phyloP scores from a whole-genome alignment of 2,329 filamentous ascomycete genomes.

The Diaporthe australafricana region DNA sequence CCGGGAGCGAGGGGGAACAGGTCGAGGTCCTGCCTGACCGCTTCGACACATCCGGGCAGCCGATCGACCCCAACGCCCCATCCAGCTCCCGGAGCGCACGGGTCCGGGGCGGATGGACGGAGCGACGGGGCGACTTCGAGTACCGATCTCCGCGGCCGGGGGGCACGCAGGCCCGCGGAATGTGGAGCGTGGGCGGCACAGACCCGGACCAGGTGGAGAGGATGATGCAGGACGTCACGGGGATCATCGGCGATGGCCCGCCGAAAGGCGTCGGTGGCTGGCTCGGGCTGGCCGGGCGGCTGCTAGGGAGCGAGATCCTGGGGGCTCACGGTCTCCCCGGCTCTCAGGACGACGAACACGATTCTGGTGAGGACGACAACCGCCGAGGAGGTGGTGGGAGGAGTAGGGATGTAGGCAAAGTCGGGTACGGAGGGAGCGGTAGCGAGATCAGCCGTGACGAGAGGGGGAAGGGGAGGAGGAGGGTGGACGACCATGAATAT shows the following conservation, averaged over 20 bases:
- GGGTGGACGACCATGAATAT: slow-evolving; percentile 31
- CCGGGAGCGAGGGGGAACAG: slow-evolving; percentile 51
- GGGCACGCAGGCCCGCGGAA: slow-evolving; percentile 48
- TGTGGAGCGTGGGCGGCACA: slow-evolving; percentile 59
- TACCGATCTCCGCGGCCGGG: slow-evolving; percentile 43
- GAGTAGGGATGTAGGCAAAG: background rate
- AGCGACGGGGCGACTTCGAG: slow-evolving; percentile 56
- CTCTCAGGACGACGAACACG: slow-evolving; percentile 24
- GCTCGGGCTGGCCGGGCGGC: slow-evolving; percentile 44
- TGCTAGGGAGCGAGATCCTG: slow-evolving; percentile 42
- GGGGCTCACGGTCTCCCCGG: slow-evolving; percentile 38
- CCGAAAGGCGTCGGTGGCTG: slow-evolving; percentile 40
- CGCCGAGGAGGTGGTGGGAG: slow-evolving; percentile 1
- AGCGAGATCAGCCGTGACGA: slow-evolving; percentile 37
- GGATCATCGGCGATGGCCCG: slow-evolving; percentile 45
- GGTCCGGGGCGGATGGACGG: slow-evolving; percentile 44
- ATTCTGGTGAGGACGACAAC: background rate
- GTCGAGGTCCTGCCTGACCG: slow-evolving; percentile 60
- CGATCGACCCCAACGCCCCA: slow-evolving; percentile 46
- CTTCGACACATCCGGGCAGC: slow-evolving; percentile 58
- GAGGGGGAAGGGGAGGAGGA: slow-evolving; percentile 35
- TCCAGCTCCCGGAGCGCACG: slow-evolving; percentile 28
- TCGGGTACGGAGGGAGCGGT: slow-evolving; percentile 30
- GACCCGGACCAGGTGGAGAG: slow-evolving; percentile 55
- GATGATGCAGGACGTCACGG: slow-evolving; percentile 47